A percentile compares a stretch with the other conserved stretches of the same genome.
phyloP scores from a whole-genome alignment of 176 grass and related monocot species.

The Avena insularis region DNA sequence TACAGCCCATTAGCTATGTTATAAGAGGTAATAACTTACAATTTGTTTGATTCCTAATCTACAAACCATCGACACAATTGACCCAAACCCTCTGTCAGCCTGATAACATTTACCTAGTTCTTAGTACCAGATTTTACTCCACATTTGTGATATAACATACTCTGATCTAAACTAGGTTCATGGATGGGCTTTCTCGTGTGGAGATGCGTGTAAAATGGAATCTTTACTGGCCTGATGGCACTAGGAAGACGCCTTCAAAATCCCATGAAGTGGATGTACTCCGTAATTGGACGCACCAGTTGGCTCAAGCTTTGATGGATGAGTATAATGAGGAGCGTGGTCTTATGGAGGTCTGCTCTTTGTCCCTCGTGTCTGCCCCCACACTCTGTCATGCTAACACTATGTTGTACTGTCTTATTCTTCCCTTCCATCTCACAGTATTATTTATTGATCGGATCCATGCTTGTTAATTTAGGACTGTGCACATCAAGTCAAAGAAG shows the following conservation, averaged over 20 bases:
- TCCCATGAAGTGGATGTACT: neutral
- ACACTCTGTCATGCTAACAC: neutral
- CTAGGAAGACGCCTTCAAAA: neutral
- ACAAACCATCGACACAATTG: neutral
- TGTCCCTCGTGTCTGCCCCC: neutral
- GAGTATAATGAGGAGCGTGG: neutral
- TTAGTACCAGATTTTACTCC: neutral
- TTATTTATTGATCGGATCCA: neutral
- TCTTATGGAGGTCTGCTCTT: neutral
- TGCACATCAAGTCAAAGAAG: constrained; percentile 2
- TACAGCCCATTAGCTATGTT: neutral
- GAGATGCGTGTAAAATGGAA: neutral
- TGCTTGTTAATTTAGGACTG: neutral
- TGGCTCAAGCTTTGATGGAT: constrained; percentile 14
- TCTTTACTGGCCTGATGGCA: constrained; percentile 13
- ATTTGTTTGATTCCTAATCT: neutral
- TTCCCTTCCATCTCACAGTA: neutral
- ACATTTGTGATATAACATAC: neutral
- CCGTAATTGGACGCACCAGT: neutral
- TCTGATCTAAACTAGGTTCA: constrained; percentile 7
- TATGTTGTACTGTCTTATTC: neutral
- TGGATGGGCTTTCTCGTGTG: neutral
- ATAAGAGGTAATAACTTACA: neutral
- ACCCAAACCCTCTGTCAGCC: neutral
- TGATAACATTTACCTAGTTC: neutral